Evolutionary conservation across 768 basidiomycete genomes (phyloP).

Genomic region (Pleurotus cornucopiae): DNA sequence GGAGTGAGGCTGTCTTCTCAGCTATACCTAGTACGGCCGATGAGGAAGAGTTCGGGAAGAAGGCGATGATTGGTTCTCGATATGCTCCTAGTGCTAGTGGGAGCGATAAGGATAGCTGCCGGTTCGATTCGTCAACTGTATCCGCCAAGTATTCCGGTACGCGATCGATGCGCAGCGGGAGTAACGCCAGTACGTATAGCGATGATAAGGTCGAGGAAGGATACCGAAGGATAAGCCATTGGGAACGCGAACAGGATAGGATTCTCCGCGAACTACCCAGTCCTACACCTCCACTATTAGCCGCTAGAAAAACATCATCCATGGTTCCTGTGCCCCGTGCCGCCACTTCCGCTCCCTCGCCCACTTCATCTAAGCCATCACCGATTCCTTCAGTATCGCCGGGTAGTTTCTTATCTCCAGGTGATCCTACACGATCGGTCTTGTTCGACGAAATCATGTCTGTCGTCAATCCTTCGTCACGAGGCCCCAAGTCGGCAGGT

Average conservation of each 20-base stretch:
- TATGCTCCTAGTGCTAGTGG: not conserved
- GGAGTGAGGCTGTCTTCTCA: slow-evolving; percentile 53
- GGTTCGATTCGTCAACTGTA: not conserved
- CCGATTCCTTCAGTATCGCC: slow-evolving; percentile 3
- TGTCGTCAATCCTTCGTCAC: slow-evolving; percentile 8
- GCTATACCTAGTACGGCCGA: slow-evolving; percentile 33
- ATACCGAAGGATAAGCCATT: not conserved
- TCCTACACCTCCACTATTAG: not conserved
- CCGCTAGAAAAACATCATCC: not conserved
- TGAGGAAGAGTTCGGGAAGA: slow-evolving; percentile 13
- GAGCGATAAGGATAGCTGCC: slow-evolving; percentile 9
- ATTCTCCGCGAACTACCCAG: not conserved
- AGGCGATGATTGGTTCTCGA: slow-evolving; percentile 13
- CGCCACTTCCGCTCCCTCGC: not conserved
- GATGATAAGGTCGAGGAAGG: not conserved
- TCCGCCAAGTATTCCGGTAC: not conserved
- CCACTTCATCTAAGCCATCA: slow-evolving; percentile 4
- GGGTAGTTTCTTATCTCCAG: not conserved
- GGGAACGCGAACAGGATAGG: slow-evolving; percentile 5
- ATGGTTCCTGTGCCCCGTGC: not conserved
- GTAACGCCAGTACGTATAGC: not conserved
- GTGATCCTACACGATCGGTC: slow-evolving; percentile 10
- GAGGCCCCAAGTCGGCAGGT: not conserved
- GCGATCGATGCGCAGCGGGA: not conserved
- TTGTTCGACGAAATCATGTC: slow-evolving; percentile 17